These are phyloP conservation scores for Neopestalotiopsis clavispora DNA, from an alignment of 2,329 filamentous ascomycete species.

Conservation along the genomic window DNA sequence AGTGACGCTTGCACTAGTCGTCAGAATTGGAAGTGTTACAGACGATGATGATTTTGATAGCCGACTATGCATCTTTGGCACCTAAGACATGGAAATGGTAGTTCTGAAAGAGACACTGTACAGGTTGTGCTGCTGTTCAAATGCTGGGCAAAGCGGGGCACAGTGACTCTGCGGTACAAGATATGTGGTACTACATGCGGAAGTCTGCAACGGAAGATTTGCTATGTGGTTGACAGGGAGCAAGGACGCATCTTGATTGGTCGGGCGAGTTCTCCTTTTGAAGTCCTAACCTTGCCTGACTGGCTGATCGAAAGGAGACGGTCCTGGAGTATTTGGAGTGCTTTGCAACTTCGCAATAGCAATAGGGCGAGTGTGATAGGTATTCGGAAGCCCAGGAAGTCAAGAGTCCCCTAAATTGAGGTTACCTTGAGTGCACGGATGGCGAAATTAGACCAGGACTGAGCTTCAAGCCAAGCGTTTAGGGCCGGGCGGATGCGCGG, in stretches of 20 bases:
- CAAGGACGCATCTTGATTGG: background rate
- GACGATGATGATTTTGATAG: background rate
- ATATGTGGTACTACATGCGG: background rate
- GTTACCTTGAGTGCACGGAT: constrained; percentile 6
- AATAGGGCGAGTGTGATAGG: background rate
- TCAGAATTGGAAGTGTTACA: background rate
- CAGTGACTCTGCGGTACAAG: background rate
- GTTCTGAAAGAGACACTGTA: background rate
- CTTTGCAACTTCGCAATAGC: background rate
- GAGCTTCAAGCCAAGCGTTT: background rate
- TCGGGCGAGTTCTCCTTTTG: background rate
- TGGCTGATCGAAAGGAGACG: background rate
- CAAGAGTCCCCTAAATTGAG: background rate
- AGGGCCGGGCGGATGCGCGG: constrained; percentile 9
- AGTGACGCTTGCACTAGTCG: background rate
- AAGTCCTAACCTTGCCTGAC: background rate
- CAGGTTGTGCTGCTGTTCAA: background rate
- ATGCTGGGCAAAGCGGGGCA: background rate
- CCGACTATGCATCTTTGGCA: background rate
- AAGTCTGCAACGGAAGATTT: constrained; percentile 12
- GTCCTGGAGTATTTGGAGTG: background rate
- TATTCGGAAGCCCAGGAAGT: background rate
- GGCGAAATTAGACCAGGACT: constrained; percentile 4
- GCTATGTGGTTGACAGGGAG: background rate
- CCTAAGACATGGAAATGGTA: background rate